Evolutionary conservation across 2,329 filamentous ascomycete species (phyloP).

Genomic region (Hypoxylon sp.): DNA sequence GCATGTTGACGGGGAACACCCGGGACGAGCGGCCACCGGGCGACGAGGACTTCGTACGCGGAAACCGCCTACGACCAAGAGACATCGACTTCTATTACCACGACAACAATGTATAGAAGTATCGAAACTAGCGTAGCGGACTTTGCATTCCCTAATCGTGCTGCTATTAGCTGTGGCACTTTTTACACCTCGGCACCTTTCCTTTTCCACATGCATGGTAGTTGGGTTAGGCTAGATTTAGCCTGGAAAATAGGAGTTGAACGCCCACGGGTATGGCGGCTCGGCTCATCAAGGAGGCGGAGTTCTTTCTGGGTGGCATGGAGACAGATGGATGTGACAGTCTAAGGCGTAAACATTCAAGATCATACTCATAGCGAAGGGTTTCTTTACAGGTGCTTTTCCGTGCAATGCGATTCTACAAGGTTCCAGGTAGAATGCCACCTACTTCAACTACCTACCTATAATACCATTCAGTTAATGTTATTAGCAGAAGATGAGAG

Average conservation of each 20-base stretch:
- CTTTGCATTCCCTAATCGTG: constrained; percentile 17
- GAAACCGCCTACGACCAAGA: constrained; percentile 81
- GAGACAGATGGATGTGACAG: constrained; percentile 1
- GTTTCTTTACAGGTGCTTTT: constrained; percentile 3
- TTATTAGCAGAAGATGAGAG: background rate
- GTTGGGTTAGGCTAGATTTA: constrained; percentile 29
- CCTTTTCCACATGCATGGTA: constrained; percentile 29
- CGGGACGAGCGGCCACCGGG: constrained; percentile 92
- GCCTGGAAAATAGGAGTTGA: constrained; percentile 29
- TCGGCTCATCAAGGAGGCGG: constrained; percentile 27
- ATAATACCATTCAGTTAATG: constrained; percentile 1
- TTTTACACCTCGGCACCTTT: constrained; percentile 37
- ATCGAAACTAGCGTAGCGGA: constrained; percentile 2
- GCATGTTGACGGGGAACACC: constrained; percentile 95
- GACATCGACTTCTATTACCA: constrained; percentile 97
- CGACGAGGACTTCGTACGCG: constrained; percentile 87
- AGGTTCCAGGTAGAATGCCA: background rate
- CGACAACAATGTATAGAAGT: constrained; percentile 77
- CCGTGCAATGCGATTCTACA: constrained; percentile 1
- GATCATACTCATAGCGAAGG: constrained; percentile 17
- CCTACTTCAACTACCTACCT: background rate
- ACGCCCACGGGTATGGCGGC: constrained; percentile 19
- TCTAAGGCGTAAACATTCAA: constrained; percentile 20
- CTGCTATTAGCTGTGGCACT: constrained; percentile 21
- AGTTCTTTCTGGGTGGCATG: constrained; percentile 25